Percentiles rank a stretch among this genome's conserved stretches.
Evolutionary conservation across 768 basidiomycete genomes (phyloP).

Genomic region (Pleurotus citrinopileatus): DNA sequence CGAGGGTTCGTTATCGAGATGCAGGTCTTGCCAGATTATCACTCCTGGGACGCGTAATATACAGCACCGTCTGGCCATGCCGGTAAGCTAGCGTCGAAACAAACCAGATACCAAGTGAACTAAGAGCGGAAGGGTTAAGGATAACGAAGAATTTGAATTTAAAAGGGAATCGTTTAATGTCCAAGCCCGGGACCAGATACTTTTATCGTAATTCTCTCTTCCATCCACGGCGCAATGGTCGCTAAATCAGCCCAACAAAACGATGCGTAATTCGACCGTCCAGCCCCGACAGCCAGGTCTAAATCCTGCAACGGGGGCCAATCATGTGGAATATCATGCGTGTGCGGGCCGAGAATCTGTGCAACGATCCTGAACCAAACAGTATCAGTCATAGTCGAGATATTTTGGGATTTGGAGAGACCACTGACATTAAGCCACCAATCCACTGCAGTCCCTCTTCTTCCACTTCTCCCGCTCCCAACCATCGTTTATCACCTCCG

Average conservation of each 20-base stretch:
- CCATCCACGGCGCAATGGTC: conserved; percentile 79
- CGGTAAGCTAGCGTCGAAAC: too few species aligned
- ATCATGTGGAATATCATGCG: conserved; percentile 31
- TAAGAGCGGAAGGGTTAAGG: too few species aligned
- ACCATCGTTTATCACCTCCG: conserved; percentile 66
- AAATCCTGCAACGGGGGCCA: conserved; percentile 40
- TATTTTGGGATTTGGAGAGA: background rate
- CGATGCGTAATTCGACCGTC: conserved; percentile 63
- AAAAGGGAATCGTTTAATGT: conserved; percentile 15
- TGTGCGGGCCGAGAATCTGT: conserved; percentile 50
- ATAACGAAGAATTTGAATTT: too few species aligned
- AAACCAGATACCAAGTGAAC: too few species aligned
- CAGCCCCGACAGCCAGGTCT: conserved; percentile 44
- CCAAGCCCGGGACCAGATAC: conserved; percentile 77
- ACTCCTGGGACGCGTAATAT: background rate
- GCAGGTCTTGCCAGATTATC: too few species aligned
- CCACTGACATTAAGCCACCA: conserved; percentile 61
- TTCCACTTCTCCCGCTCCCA: conserved; percentile 44
- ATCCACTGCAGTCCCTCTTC: conserved; percentile 71
- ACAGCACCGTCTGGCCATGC: background rate
- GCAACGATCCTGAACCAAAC: conserved; percentile 51
- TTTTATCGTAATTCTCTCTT: conserved; percentile 56
- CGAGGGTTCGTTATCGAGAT: too few species aligned
- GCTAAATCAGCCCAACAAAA: conserved; percentile 68
- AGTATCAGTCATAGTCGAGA: background rate